Percentiles rank a stretch among this genome's conserved stretches.
These are phyloP conservation scores for Begonia peltatifolia DNA, from an alignment of 306 rosid species.

Conservation along the genomic window DNA sequence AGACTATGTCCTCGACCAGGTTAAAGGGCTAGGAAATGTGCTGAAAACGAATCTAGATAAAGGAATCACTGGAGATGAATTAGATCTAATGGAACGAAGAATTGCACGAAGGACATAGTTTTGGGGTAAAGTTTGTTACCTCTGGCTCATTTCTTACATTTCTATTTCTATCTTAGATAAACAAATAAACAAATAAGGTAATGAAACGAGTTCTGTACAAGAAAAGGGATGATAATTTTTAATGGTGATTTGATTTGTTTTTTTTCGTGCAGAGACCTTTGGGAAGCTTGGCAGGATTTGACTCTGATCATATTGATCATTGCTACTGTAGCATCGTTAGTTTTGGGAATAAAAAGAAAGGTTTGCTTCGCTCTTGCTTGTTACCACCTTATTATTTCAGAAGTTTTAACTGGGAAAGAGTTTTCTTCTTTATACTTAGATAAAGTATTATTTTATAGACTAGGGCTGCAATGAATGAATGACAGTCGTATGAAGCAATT, in stretches of 20 bases:
- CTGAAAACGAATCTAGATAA: conserved; percentile 46
- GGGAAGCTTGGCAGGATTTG: conserved; percentile 98
- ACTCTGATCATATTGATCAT: conserved; percentile 80
- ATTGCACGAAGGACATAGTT: conserved; percentile 65
- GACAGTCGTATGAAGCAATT: too few relatives aligned
- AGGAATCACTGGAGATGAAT: conserved; percentile 56
- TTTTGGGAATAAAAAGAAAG: conserved; percentile 51
- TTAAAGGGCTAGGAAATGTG: conserved; percentile 46
- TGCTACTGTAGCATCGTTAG: conserved; percentile 78
- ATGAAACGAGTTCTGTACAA: too few relatives aligned
- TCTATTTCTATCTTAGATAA: too few relatives aligned
- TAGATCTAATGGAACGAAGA: conserved; percentile 41
- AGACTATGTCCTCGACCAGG: conserved; percentile 29
- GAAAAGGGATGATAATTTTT: too few relatives aligned
- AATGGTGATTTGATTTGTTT: not conserved
- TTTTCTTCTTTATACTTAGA: too few relatives aligned
- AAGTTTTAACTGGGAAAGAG: too few relatives aligned
- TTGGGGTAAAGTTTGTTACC: conserved; percentile 34
- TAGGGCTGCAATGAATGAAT: too few relatives aligned
- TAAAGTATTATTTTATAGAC: too few relatives aligned
- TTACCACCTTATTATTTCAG: too few relatives aligned
- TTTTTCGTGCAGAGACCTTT: conserved; percentile 61
- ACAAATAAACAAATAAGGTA: too few relatives aligned
- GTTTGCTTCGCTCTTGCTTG: too few relatives aligned
- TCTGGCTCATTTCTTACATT: not conserved